Base-by-base conservation (phyloP, 768 basidiomycete species). In the Lactarius evosmus region DNA sequence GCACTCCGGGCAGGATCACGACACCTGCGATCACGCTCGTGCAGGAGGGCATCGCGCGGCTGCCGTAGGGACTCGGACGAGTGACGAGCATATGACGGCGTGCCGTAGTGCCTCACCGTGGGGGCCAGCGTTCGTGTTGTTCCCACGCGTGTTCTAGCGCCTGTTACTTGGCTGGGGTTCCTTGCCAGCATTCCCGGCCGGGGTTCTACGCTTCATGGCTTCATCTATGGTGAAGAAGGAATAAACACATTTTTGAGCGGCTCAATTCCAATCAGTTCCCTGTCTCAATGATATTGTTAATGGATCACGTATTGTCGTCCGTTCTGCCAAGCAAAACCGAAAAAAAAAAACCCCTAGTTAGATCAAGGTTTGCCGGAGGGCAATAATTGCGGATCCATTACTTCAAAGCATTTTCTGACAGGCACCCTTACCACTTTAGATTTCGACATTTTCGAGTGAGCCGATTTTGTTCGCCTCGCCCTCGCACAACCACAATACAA, bases 391-490 rank as follows among this genome's bases (percentile, higher is more conserved):
- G 19, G 54, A 62, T 14, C n/a, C n/a, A n/a, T n/a, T n/a, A n/a
- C 60, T 46, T 9, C 41, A 36, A 22, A 33, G 60, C 22, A 56
- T 50, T 3, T 55, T 61, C 53, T 19, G 44, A 11, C 60, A 61
- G 5, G 30, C 53, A 3, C 61, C 54, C 34, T n/a, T n/a, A n/a
- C 19, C 14, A 49, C 44, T 29, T 14, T 17, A 9, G 34, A 56
- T 3, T 55, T 51, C 12, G 17, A 22, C 7, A 14, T 62, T 12
- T 62, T 56, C 54, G n/a, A 50, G 5, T 56, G 34, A 7, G 1
- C 50, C 34, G 61, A 62, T 7, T 62, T 62, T 40, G 61, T 56
- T 1, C 61, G n/a, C n/a, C n/a, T n/a, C n/a, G n/a, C 12, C 32
- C 25, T 56, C n/a, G 55, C 46, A 30, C 22, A 34, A 36, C 14